Evolutionary conservation across 2,329 filamentous ascomycete genomes (phyloP).

Genomic region (Tolypocladium endophyticum): DNA sequence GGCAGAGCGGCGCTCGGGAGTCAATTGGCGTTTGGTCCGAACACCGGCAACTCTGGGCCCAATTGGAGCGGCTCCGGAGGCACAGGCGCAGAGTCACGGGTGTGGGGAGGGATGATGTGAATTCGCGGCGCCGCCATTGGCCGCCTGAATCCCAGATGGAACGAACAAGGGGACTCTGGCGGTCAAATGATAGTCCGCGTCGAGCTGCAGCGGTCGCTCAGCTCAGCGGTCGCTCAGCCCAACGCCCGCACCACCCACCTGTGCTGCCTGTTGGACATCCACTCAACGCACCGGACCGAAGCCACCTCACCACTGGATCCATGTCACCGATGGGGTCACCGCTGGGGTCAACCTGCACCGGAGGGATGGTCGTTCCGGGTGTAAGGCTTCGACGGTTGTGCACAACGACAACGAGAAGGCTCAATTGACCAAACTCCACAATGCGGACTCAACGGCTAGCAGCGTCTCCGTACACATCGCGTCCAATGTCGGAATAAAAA

Average conservation of each 20-base stretch:
- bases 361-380: background rate
- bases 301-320: too few species aligned
- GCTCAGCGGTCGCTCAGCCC: too few species aligned
- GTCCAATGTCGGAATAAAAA: background rate
- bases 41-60: background rate
- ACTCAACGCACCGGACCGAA: too few species aligned
- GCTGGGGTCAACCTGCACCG: background rate
- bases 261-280: too few species aligned
- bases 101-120: background rate
- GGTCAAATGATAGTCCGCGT: background rate
- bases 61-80: background rate
- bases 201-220: too few species aligned
- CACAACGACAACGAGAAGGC: background rate
- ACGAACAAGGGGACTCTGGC: background rate
- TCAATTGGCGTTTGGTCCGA: background rate
- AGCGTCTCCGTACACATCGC: background rate
- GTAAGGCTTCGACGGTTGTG: too few species aligned
- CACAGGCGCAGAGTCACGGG: background rate
- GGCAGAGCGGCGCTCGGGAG: background rate
- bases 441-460: too few species aligned
- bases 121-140: background rate
- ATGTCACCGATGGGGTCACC: too few species aligned
- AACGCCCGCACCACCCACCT: too few species aligned
- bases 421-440: background rate
- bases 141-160: background rate